A percentile compares a stretch with the other conserved stretches of the same genome.
Evolutionary conservation across 2,329 filamentous ascomycete genomes (phyloP).

Genomic region (Aspergillus sp.): DNA sequence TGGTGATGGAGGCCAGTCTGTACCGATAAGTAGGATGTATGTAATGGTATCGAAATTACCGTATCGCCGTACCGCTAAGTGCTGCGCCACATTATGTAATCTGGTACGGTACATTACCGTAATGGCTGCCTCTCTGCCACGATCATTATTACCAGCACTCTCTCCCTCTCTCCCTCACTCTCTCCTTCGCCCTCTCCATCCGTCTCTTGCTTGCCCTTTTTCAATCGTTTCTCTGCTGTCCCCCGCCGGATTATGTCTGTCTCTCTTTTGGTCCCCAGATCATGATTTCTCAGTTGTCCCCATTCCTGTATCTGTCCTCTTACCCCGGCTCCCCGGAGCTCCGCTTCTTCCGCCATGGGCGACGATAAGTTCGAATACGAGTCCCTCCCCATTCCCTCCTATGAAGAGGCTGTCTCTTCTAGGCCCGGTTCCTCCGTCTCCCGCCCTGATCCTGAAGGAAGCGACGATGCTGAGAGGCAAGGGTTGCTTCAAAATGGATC

Average conservation of each 20-base stretch:
- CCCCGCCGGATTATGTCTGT: conserved; percentile 22
- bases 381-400: conserved; percentile 65
- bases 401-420: conserved; percentile 67
- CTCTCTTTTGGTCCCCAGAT: conserved; percentile 26
- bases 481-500: conserved; percentile 56
- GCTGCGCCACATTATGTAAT: too few relatives aligned
- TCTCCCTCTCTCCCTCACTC: conserved; percentile 3
- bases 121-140: too few relatives aligned
- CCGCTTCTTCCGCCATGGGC: conserved; percentile 27
- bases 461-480: conserved; percentile 66
- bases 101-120: too few relatives aligned
- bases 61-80: too few relatives aligned
- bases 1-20: too few relatives aligned
- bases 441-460: conserved; percentile 47
- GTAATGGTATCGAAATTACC: too few relatives aligned
- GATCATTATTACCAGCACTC: too few relatives aligned
- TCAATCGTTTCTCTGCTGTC: too few relatives aligned
- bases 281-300: conserved; percentile 28
- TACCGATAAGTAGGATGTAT: too few relatives aligned
- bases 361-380: conserved; percentile 52
- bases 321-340: conserved; percentile 25
- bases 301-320: conserved; percentile 19
- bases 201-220: conserved; percentile 2
- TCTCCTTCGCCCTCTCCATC: conserved; percentile 5
- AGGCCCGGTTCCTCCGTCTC: conserved; percentile 43